Evolutionary conservation across 352 stramenopile species (phyloP), one percentile per base, ranked within the genome.

Genomic region (Phytophthora boehmeriae): DNA sequence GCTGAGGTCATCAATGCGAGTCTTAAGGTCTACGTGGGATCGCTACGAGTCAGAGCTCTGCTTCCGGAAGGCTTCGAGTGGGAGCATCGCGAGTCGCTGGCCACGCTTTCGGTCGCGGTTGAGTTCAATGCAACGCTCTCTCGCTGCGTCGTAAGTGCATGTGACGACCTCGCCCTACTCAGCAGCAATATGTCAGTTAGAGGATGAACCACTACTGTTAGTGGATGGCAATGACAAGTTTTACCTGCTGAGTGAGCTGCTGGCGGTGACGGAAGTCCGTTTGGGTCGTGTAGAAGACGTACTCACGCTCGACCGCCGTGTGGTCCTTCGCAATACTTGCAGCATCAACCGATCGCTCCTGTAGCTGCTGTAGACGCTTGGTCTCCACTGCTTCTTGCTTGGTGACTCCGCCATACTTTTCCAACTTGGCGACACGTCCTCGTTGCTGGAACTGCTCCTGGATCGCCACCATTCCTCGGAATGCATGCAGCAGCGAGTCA

Each of bases 241-340:
- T 44, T 48, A 88, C 81, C 67, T 88, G 59, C 63, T 82, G 72
- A 2, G 73, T 63, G 39, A 88, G 73, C 51, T 83, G 66, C 61
- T 83, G 69, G 4, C 71, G 76, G 47, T 88, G 77, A 11, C 75
- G 76, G 46, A 90, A 80, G 65, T 92, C 78, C 20, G 67, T 80
- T 14, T 66, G 68, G 17, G 64, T 89, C 25, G 65, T 71, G 56
- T 76, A 86, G 45, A 92, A 84, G 55, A 89, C 76, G 63, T 89
- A 90, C 50, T 78, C 70, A 11, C 74, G 65, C 10, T 46, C 28
- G 28, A 51, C 46, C 32, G 19, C 36, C 38, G 56, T 35, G 48
- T 39, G 5, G 38, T 52, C 17, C 22, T 42, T 64, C 16, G 39
- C 51, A 8, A 17, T 25, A 14, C 19, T 23, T 2, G n/a, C 9